Conservation (phyloP, 768 basidiomycete genomes). For the Scleroderma bovista region DNA sequence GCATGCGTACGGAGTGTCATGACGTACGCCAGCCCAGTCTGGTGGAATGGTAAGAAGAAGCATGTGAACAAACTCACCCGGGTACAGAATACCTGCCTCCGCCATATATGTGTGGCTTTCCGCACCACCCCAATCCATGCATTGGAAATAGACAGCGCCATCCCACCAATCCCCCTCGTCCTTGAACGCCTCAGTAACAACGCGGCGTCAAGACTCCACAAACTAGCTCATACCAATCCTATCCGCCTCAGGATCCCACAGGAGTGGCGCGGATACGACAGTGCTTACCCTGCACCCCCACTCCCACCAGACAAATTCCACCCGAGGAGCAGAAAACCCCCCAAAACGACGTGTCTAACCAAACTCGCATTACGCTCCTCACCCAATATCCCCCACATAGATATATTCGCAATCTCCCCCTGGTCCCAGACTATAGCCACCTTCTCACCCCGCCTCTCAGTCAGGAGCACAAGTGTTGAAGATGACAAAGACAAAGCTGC, state of each 20-base stretch:
- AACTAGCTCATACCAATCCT: not conserved
- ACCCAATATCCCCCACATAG: too few relatives aligned
- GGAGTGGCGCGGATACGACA: not conserved
- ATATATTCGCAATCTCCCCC: too few relatives aligned
- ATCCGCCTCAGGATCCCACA: not conserved
- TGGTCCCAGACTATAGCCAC: too few relatives aligned
- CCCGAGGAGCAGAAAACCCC: too few relatives aligned
- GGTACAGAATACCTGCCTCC: slow-evolving; percentile 5
- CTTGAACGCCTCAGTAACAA: not conserved
- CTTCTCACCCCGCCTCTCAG: too few relatives aligned
- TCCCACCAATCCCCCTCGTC: slow-evolving; percentile 22
- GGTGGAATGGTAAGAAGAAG: not conserved
- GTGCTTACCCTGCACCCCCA: too few relatives aligned
- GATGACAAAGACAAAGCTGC: not conserved
- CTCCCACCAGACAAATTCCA: too few relatives aligned
- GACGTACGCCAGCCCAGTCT: not conserved
- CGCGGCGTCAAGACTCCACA: slow-evolving; percentile 7
- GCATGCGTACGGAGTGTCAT: not conserved
- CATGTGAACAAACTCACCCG: not conserved
- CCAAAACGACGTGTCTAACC: too few relatives aligned
- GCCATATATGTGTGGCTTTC: slow-evolving; percentile 31
- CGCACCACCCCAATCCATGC: slow-evolving; percentile 26
- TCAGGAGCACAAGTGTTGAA: not conserved
- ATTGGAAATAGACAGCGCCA: slow-evolving; percentile 28
- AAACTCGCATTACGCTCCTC: too few relatives aligned